phyloP scores from a whole-genome alignment of 257 asterid genomes.

The Forsythia viridissima region DNA sequence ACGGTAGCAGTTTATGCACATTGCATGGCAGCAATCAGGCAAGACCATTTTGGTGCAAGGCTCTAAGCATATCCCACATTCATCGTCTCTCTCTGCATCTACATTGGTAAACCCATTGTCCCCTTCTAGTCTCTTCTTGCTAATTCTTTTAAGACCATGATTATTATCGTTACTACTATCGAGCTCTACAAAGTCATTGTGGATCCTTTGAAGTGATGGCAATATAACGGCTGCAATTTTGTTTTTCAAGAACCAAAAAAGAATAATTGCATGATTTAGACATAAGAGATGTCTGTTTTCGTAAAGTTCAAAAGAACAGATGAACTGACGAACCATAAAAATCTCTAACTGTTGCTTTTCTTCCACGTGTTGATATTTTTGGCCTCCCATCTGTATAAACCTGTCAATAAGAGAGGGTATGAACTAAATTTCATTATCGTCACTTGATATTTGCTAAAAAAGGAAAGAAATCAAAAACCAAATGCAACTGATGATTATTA shows the following conservation, averaged over 20 bases:
- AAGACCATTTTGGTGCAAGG: slow-evolving; percentile 80
- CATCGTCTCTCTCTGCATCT: slow-evolving; percentile 62
- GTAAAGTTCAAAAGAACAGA: neutral
- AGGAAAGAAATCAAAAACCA: slow-evolving; percentile 1
- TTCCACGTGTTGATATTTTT: slow-evolving; percentile 57
- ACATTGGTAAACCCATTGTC: slow-evolving; percentile 24
- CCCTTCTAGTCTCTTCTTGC: slow-evolving; percentile 48
- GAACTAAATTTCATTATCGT: neutral
- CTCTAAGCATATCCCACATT: slow-evolving; percentile 77
- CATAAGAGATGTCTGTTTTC: neutral
- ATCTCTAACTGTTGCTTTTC: slow-evolving; percentile 74
- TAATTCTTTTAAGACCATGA: slow-evolving; percentile 25
- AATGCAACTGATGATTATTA: neutral
- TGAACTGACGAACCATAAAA: slow-evolving; percentile 67
- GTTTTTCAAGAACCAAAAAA: slow-evolving; percentile 10
- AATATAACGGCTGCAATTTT: slow-evolving; percentile 68
- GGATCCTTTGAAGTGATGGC: slow-evolving; percentile 83
- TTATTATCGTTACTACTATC: slow-evolving; percentile 33
- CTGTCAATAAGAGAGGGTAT: slow-evolving; percentile 35
- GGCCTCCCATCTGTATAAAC: slow-evolving; percentile 77
- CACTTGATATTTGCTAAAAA: neutral
- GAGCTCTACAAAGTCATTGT: slow-evolving; percentile 51
- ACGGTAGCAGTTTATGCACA: slow-evolving; percentile 89
- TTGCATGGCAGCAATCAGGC: slow-evolving; percentile 89
- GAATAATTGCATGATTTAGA: neutral